Base-by-base conservation (phyloP, 768 basidiomycete species). In the Suillus decipiens region DNA sequence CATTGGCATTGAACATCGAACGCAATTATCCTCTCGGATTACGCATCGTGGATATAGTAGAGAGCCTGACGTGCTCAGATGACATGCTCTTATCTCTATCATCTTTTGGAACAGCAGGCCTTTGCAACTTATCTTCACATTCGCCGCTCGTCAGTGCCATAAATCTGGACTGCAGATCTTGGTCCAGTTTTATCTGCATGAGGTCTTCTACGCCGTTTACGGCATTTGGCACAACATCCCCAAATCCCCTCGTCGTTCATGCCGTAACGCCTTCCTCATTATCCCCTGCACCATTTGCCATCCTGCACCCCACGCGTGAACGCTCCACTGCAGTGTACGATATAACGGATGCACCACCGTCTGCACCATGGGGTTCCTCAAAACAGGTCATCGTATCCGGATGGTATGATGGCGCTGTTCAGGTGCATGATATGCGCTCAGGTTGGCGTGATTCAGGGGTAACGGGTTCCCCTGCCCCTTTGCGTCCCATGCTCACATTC, bases 351-450 rank as follows among this genome's bases (percentile, higher is more conserved):
- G 84, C 85, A 8, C 87, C 90, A 0, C 79, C 80, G 0, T 80
- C 84, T 33, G 87, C 87, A 24, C 84, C 87, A 1, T 87, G 88
- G 82, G 91, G 92, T 4, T 75, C 83, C 2, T 89, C 90, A 3
- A 85, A 89, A 19, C 82, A 91, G 68, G 82, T 92, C 22, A 61
- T 95, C 28, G 80, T 92, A 42, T 89, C 90, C 1, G 93, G 91
- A 1, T 93, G 92, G 91, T 94, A 86, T 73, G 90, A 95, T 70
- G 89, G 92, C 12, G 72, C 80, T 55, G 88, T 92, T 39, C 82
- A 84, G 42, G 81, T 91, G 58, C 87, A 92, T 74, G 93, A 94
- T 73, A 81, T 94, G 45, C 90, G 92, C 31, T 22, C 71, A 10
- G 33, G 50, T 22, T 75, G 76, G 17, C 56, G 56, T 19, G 55